Evolutionary conservation across 2,329 filamentous ascomycete species (phyloP).

Genomic region (Penicillium frequentans): DNA sequence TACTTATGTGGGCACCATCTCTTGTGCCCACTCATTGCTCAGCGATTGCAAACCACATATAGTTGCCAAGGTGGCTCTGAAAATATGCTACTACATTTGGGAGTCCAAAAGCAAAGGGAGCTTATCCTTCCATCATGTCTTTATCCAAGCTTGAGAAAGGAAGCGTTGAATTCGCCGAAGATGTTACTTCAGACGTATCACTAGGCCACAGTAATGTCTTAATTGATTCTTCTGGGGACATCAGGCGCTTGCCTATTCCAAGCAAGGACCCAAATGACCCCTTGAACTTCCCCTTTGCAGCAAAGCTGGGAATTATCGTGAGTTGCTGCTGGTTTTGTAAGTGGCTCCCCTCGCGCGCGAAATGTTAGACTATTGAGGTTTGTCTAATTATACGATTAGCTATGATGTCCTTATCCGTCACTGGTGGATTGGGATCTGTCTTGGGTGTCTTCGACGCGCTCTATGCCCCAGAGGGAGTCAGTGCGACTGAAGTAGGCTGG

Average conservation of each 20-base stretch:
- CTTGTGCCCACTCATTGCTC: too few relatives aligned
- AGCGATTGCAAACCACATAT: too few relatives aligned
- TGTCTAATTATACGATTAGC: constrained; percentile 4
- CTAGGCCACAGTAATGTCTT: too few relatives aligned
- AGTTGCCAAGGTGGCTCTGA: too few relatives aligned
- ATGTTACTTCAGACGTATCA: too few relatives aligned
- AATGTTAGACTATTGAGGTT: too few relatives aligned
- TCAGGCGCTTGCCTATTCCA: constrained; percentile 25
- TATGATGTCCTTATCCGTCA: constrained; percentile 27
- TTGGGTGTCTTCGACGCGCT: constrained; percentile 34
- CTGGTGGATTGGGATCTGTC: constrained; percentile 32
- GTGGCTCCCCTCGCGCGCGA: not conserved
- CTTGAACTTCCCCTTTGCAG: constrained; percentile 22
- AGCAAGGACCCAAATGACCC: constrained; percentile 29
- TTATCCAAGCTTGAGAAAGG: too few relatives aligned
- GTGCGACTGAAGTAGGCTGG: constrained; percentile 31
- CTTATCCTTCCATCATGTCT: too few relatives aligned
- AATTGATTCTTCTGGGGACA: constrained; percentile 4
- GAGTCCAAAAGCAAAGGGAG: too few relatives aligned
- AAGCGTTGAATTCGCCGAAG: too few relatives aligned
- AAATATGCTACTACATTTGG: too few relatives aligned
- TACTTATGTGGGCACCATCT: too few relatives aligned
- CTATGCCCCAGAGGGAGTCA: constrained; percentile 29
- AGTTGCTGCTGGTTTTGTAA: constrained; percentile 30
- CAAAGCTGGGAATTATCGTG: constrained; percentile 24